Conservation (phyloP, 2,329 filamentous ascomycete species). For the Penicillium verrucosum region DNA sequence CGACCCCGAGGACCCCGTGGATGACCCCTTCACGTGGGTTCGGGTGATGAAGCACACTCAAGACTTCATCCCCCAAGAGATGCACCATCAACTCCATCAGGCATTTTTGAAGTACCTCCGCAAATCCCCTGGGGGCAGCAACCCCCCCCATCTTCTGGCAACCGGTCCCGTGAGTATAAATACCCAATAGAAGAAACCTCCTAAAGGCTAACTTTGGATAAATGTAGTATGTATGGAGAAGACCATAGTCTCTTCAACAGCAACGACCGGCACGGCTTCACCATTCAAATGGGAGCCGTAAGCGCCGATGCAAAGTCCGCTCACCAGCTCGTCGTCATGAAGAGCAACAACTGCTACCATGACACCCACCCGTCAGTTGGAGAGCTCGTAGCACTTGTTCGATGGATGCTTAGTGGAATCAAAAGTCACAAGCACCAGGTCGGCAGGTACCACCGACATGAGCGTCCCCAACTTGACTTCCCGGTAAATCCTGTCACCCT, state of each 20-base stretch:
- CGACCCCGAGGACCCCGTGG: background rate
- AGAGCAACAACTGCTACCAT: background rate
- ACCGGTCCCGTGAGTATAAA: background rate
- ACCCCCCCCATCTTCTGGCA: background rate
- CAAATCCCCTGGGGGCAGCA: background rate
- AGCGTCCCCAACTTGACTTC: conserved; percentile 2
- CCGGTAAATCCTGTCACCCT: conserved; percentile 1
- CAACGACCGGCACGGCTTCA: conserved; percentile 1
- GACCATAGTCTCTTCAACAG: background rate
- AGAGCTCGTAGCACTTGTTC: conserved; percentile 9
- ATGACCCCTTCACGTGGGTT: background rate
- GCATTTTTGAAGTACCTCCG: conserved; percentile 1
- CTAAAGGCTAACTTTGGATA: background rate
- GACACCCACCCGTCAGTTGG: background rate
- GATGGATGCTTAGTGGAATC: conserved; percentile 10
- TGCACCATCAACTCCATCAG: background rate
- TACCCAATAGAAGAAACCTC: no score
- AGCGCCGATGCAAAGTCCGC: background rate
- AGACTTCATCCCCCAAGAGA: background rate
- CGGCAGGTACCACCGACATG: background rate
- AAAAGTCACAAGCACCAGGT: background rate
- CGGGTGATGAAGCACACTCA: background rate
- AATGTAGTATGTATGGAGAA: background rate
- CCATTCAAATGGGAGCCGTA: background rate
- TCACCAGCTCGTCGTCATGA: conserved; percentile 6